Percentiles rank a stretch among this genome's conserved stretches.
Evolutionary conservation across 1,284 basidiomycete genomes (phyloP).

Genomic region (Tremellales sp.): DNA sequence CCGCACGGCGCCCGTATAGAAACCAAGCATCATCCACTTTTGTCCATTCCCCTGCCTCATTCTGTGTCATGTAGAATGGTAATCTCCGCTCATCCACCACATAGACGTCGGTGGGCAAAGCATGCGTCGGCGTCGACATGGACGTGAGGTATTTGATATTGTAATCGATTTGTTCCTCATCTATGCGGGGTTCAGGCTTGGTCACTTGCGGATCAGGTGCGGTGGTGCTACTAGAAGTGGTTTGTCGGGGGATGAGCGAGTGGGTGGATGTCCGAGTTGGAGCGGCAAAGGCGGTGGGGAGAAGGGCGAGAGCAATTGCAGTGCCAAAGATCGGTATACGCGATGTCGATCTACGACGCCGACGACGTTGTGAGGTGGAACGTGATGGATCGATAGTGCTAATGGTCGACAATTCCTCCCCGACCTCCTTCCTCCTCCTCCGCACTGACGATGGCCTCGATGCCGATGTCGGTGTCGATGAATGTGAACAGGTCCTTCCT

Average conservation of each 20-base stretch:
- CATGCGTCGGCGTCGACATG: conserved; percentile 6
- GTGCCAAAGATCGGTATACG: neutral
- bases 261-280: neutral
- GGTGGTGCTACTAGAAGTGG: no score
- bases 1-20: conserved; percentile 28
- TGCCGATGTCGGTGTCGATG: neutral
- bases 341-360: neutral
- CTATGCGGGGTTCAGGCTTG: neutral
- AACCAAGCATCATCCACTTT: conserved; percentile 30
- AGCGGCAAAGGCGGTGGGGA: neutral
- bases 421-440: neutral
- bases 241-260: neutral
- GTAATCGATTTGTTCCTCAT: neutral
- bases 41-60: conserved; percentile 28
- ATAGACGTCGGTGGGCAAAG: conserved; percentile 8
- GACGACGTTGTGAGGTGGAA: neutral
- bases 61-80: conserved; percentile 30
- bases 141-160: conserved; percentile 13
- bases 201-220: no score
- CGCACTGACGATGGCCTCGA: no score
- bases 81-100: conserved; percentile 24
- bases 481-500: neutral
- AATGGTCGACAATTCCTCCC: neutral
- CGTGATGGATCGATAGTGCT: neutral
- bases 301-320: neutral